phyloP scores from a whole-genome alignment of 139 green algal genomes.

The Volvox reticuliferus region DNA sequence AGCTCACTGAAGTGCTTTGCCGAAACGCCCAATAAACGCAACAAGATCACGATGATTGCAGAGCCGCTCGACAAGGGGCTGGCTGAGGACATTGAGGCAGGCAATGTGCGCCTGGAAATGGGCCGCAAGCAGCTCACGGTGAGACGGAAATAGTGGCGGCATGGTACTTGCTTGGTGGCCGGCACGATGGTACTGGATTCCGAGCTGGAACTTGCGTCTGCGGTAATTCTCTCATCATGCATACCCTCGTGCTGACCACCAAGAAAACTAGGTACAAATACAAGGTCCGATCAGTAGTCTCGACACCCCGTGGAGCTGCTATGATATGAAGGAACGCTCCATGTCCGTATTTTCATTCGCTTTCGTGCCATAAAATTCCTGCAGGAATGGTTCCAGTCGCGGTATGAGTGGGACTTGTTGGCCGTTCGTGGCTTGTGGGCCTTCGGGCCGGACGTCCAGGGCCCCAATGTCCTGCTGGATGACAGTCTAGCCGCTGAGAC shows the following conservation, averaged over 20 bases:
- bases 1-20: conserved; percentile 97
- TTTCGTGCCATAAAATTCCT: neutral
- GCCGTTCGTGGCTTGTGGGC: conserved; percentile 96
- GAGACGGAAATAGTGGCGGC: neutral
- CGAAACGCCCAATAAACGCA: conserved; percentile 95
- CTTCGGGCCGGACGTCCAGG: conserved; percentile 91
- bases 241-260: too few relatives aligned
- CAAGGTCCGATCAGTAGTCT: too few relatives aligned
- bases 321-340: too few relatives aligned
- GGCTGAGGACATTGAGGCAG: conserved; percentile 93
- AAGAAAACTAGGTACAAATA: too few relatives aligned
- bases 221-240: too few relatives aligned
- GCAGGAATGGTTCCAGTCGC: conserved; percentile 78
- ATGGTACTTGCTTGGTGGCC: too few relatives aligned
- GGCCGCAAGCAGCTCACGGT: conserved; percentile 52
- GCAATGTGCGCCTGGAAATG: conserved; percentile 63
- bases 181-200: too few relatives aligned
- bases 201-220: too few relatives aligned
- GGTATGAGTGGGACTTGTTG: conserved; percentile 97
- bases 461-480: conserved; percentile 96
- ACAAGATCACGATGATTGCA: conserved; percentile 96
- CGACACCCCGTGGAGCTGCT: too few relatives aligned
- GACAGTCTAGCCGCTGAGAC: conserved; percentile 94
- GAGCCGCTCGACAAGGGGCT: conserved; percentile 96
- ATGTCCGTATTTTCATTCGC: too few relatives aligned